Evolutionary conservation across 2,329 filamentous ascomycete genomes (phyloP), one percentile per base, ranked within the genome.

Genomic region (Aspergillus ustus): DNA sequence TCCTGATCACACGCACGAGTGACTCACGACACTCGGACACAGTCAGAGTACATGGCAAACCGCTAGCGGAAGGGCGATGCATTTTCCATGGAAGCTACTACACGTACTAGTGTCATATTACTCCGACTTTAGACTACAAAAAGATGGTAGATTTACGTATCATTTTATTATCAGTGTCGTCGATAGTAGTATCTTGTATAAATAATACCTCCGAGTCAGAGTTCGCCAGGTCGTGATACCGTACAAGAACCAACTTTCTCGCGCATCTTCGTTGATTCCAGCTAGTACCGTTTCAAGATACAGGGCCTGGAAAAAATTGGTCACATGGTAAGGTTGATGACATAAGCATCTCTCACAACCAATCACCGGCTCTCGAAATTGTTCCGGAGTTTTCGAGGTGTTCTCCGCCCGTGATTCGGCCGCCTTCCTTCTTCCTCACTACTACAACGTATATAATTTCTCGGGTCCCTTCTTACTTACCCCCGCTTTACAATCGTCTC

Each of bases 321-420:
- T 49, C 15, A 45, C 28, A 17, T 29, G 37, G 20, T 50, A 34
- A 17, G 19, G 25, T 34, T 57, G 63, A 60, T 62, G 61, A 66
- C 55, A 59, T 63, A 63, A 63, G 25, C 25, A 5, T 3, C 15
- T 2, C 5, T 4, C 6, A 4, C 46, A 22, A 53, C 67, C 65
- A 69, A 69, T 67, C 54, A 62, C 11, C 22, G 15, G 13, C 1
- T n/a, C 20, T 22, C 2, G 13, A 48, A 60, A 59, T 60, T 54
- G 45, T 31, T 63, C 63, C 63, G 68, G 70, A 67, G 67, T 68
- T 71, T 73, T 69, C 62, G 63, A 60, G 56, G 45, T 54, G 63
- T 62, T 63, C 67, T 66, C 66, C 63, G 68, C 69, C 62, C 52
- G 34, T 53, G 20, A 44, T 69, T 67, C 66, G 63, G 66, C 62